Evolutionary conservation across 192 early-diverging fungal genomes (phyloP).

Genomic region (Jimgerdemannia flammicorona): DNA sequence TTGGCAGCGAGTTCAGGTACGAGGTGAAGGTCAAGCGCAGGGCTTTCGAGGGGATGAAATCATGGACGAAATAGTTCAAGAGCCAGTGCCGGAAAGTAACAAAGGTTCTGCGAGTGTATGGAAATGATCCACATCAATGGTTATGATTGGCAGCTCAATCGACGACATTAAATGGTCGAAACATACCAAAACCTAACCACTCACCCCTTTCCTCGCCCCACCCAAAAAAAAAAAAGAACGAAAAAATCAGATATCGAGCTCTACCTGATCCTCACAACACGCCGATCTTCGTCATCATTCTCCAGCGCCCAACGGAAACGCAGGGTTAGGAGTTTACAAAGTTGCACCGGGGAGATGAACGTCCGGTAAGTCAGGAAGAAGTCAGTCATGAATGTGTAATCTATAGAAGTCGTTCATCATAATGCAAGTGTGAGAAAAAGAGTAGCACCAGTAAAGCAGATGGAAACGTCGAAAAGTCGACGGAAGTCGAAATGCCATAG

Average conservation of each 20-base stretch:
- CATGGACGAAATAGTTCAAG: slow-evolving; percentile 54
- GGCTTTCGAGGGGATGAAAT: slow-evolving; percentile 40
- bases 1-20: slow-evolving; percentile 34
- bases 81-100: slow-evolving; percentile 58
- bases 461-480: too few relatives aligned
- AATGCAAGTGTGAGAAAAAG: slow-evolving; percentile 9
- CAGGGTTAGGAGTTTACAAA: slow-evolving; percentile 48
- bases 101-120: slow-evolving; percentile 36
- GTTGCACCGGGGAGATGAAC: slow-evolving; percentile 49
- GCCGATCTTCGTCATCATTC: slow-evolving; percentile 40
- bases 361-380: slow-evolving; percentile 58
- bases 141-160: neutral
- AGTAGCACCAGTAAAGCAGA: neutral
- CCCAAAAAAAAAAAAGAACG: neutral
- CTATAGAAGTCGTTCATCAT: slow-evolving; percentile 15
- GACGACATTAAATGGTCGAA: too few relatives aligned
- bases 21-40: slow-evolving; percentile 34
- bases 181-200: too few relatives aligned
- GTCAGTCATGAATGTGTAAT: slow-evolving; percentile 58
- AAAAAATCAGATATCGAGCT: neutral
- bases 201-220: neutral
- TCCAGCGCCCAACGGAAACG: slow-evolving; percentile 52
- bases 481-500: too few relatives aligned
- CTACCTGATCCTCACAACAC: slow-evolving; percentile 51
- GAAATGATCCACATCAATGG: neutral